Evolutionary conservation across 2,329 filamentous ascomycete species (phyloP).

Genomic region (Fusarium sp.): DNA sequence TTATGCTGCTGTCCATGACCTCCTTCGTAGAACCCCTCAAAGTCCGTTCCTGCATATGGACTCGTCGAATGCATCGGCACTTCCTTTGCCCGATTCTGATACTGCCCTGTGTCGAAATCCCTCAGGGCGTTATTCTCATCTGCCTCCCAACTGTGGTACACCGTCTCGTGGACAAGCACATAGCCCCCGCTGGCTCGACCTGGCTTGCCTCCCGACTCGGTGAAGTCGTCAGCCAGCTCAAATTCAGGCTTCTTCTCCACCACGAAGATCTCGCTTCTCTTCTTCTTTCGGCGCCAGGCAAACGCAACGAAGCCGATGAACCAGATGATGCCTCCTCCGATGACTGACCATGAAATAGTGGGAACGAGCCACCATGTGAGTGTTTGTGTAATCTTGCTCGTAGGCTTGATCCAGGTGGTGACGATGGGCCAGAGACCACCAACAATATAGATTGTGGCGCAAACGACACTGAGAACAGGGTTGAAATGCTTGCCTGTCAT

Average conservation of each 20-base stretch:
- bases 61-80: constrained; percentile 11
- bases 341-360: constrained; percentile 44
- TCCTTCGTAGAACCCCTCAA: constrained; percentile 36
- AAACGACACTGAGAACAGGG: constrained; percentile 45
- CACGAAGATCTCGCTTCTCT: constrained; percentile 46
- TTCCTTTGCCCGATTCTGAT: constrained; percentile 13
- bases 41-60: constrained; percentile 40
- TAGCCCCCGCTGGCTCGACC: constrained; percentile 40
- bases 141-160: constrained; percentile 48
- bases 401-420: constrained; percentile 46
- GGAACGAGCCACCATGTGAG: constrained; percentile 47
- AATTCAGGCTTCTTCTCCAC: constrained; percentile 49
- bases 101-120: constrained; percentile 11
- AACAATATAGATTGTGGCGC: constrained; percentile 44
- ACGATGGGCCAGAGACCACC: constrained; percentile 48
- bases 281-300: constrained; percentile 43
- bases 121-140: constrained; percentile 40
- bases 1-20: constrained; percentile 27
- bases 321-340: constrained; percentile 44
- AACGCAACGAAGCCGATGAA: constrained; percentile 48
- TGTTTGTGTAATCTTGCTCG: background rate
- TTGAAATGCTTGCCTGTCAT: constrained; percentile 47
- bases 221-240: constrained; percentile 40
- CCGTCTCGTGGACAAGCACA: constrained; percentile 50
- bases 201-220: constrained; percentile 25